phyloP scores from a whole-genome alignment of 1,284 basidiomycete genomes.

The Boletellus deceptivus region DNA sequence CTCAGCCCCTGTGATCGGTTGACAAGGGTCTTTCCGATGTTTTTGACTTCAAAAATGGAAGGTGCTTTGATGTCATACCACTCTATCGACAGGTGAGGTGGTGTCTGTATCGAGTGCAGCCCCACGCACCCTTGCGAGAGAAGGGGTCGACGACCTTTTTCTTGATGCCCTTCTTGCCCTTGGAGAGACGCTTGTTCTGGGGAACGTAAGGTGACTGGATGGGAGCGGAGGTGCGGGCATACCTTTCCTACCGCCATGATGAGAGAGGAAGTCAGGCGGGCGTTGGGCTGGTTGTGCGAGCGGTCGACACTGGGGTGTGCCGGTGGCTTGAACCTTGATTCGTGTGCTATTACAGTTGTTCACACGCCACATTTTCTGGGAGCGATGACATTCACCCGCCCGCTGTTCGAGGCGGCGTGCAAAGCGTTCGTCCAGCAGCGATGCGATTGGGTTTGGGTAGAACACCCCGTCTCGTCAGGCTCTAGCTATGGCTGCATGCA shows the following conservation, averaged over 20 bases:
- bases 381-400: constrained; percentile 38
- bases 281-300: constrained; percentile 50
- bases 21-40: constrained; percentile 98
- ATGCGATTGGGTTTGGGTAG: constrained; percentile 55
- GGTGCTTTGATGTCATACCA: constrained; percentile 99
- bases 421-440: constrained; percentile 46
- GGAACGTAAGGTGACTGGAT: constrained; percentile 7
- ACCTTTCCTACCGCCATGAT: constrained; percentile 94
- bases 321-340: constrained; percentile 45
- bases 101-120: background rate
- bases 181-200: constrained; percentile 96
- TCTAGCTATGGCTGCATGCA: constrained; percentile 46
- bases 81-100: constrained; percentile 50
- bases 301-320: constrained; percentile 20
- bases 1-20: constrained; percentile 98
- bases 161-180: constrained; percentile 99
- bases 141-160: constrained; percentile 99
- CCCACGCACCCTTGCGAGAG: constrained; percentile 87
- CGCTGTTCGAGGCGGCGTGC: constrained; percentile 63
- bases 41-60: constrained; percentile 95
- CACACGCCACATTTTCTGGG: constrained; percentile 45
- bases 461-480: constrained; percentile 45
- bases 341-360: constrained; percentile 46
- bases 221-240: constrained; percentile 13
- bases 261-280: constrained; percentile 43